Evolutionary conservation across 139 green algal species (phyloP).

Genomic region (Coelastrella sp.): DNA sequence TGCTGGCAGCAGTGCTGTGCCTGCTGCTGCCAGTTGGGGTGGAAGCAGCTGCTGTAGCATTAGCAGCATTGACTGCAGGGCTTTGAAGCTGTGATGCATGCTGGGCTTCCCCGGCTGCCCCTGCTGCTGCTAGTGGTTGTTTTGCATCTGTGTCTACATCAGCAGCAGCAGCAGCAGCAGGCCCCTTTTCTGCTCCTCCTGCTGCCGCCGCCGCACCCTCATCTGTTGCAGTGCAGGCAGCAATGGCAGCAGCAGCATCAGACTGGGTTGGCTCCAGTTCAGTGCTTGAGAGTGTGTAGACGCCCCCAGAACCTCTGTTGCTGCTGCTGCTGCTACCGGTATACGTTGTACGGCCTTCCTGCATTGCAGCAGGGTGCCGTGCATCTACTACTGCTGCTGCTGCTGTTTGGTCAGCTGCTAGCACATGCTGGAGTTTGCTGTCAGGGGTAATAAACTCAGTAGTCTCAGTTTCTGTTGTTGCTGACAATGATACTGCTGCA

Average conservation of each 20-base stretch:
- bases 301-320: neutral
- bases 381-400: neutral
- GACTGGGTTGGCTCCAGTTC: neutral
- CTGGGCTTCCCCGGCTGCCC: constrained; percentile 22
- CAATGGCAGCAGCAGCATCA: neutral
- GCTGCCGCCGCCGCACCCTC: neutral
- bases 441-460: neutral
- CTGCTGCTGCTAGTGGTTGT: constrained; percentile 18
- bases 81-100: neutral
- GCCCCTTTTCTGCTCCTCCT: neutral
- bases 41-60: neutral
- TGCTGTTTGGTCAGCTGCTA: neutral
- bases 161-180: neutral
- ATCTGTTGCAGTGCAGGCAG: neutral
- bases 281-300: neutral
- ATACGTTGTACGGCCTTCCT: neutral
- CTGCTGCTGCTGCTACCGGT: neutral
- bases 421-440: neutral
- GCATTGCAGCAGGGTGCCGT: neutral
- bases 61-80: neutral
- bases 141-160: neutral
- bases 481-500: no score
- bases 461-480: no score
- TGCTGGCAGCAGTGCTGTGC: neutral
- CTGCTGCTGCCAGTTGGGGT: neutral